Base-by-base conservation (phyloP, 2,329 filamentous ascomycete genomes). In the Colletotrichum tofieldiae region DNA sequence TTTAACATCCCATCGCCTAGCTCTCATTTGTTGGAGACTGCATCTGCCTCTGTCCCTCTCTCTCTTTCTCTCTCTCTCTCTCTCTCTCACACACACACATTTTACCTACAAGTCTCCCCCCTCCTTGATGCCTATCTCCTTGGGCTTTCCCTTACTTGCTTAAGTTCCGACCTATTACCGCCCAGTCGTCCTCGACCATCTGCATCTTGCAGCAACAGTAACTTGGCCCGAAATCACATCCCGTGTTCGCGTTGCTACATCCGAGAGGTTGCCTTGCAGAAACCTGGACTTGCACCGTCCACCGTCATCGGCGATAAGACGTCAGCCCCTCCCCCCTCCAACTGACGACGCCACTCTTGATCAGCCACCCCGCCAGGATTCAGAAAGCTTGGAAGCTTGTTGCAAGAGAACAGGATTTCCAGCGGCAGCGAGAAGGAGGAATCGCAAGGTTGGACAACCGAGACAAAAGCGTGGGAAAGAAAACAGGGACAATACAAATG, bases 1-100 rank as follows among this genome's bases (percentile, higher is more conserved):
- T 68, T 73, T 67, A 65, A 58, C 67, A 39, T 67, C 54, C 63
- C 47, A 26, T 58, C 43, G 29, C 16, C 66, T 66, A 56, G 18
- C 62, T 71, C 62, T 66, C 62, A 59, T 51, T 62, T 67, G 56
- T 47, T 49, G 35, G 60, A n/a, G 35, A 49, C 43, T 56, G 32
- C 45, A 35, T 41, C 37, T 41, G 37, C 37, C 23, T 67, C 26
- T 41, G 26, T 56, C 56, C 26, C 47, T 52, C 49, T 55, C 41
- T 26, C 43, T 47, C n/a, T 51, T 35, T 54, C 18, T 35, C n/a
- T 45, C 12, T 32, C 47, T 52, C 39, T 55, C 41, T 26, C 43
- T 47, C n/a, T 60, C 45, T 54, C n/a, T n/a, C n/a, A n/a, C n/a
- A n/a, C n/a, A n/a, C n/a, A n/a, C n/a, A 26, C n/a, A 39, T 12